Evolutionary conservation across 306 rosid genomes (phyloP).

Genomic region (Prunus padus): DNA sequence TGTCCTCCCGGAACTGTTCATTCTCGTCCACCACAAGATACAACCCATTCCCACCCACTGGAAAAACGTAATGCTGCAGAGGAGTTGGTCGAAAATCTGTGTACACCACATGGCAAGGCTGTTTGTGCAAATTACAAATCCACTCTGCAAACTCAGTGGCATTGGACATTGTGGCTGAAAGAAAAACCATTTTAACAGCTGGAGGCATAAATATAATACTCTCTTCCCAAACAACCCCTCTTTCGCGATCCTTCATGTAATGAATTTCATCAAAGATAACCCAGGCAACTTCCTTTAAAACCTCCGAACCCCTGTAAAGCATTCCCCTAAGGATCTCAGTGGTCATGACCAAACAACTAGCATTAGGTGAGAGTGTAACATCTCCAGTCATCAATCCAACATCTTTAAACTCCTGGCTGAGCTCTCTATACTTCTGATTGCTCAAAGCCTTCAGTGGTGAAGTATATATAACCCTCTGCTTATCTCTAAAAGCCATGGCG

Average conservation of each 20-base stretch:
- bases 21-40: slow-evolving; percentile 87
- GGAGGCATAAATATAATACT: slow-evolving; percentile 93
- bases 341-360: slow-evolving; percentile 88
- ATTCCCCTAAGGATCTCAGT: slow-evolving; percentile 91
- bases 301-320: slow-evolving; percentile 92
- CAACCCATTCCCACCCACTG: slow-evolving; percentile 75
- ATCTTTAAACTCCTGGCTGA: slow-evolving; percentile 75
- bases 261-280: slow-evolving; percentile 96
- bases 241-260: slow-evolving; percentile 92
- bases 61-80: slow-evolving; percentile 86
- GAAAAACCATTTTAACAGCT: slow-evolving; percentile 89
- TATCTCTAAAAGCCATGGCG: slow-evolving; percentile 89
- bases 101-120: slow-evolving; percentile 95
- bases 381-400: slow-evolving; percentile 97
- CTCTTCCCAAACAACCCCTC: slow-evolving; percentile 99
- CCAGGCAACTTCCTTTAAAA: slow-evolving; percentile 92
- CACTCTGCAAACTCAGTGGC: slow-evolving; percentile 96
- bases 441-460: slow-evolving; percentile 91
- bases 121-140: slow-evolving; percentile 87
- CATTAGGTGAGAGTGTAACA: slow-evolving; percentile 83
- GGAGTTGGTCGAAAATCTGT: slow-evolving; percentile 96
- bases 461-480: slow-evolving; percentile 86
- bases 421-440: slow-evolving; percentile 88
- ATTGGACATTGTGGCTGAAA: slow-evolving; percentile 94
- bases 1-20: slow-evolving; percentile 82